Evolutionary conservation across 148 eudicot genomes (phyloP), one percentile per base, ranked within the genome.

Genomic region (Tetragonia tetragonoides): DNA sequence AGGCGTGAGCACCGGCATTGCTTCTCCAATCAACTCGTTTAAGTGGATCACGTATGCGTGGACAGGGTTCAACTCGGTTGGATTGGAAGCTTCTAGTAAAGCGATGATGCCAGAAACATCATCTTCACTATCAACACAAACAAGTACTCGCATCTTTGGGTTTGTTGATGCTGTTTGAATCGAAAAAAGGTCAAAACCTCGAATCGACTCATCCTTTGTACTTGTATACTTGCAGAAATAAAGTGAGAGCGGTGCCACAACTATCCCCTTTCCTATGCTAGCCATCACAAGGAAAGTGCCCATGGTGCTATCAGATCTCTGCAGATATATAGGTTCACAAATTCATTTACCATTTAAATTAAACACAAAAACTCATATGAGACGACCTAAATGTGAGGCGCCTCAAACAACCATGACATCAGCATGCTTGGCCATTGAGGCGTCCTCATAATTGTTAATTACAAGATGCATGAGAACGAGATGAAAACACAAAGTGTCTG

Each of bases 91-190:
- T 16, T 80, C 69, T 2, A 80, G 62, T 12, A 75, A 6, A 64
- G 56, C 18, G 40, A 80, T 60, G 7, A 80, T 15, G 28, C 49
- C 28, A n/a, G 83, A 70, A 8, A 80, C 83, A 0, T 75, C 49
- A 7, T 80, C 83, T 80, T 80, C 79, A 3, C 38, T 34, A 47
- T 63, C 60, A 9, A 80, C 28, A 70, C 83, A 80, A 12, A 70
- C 75, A 0, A 80, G 75, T 34, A 80, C 21, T 17, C 63, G 61
- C 12, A 80, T 73, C 14, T 73, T 73, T 2, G 76, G 59, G 20
- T 9, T 60, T 23, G 18, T 34, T 21, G 64, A 20, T 18, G 51
- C 34, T 39, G 44, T 34, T 39, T 73, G 66, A 20, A 73, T 18
- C 15, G 76, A 73, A 7, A 73, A 73, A 7, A 73, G 54, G 38